Base-by-base conservation (phyloP, 176 grass and related monocot genomes). In the Carex kokanica region DNA sequence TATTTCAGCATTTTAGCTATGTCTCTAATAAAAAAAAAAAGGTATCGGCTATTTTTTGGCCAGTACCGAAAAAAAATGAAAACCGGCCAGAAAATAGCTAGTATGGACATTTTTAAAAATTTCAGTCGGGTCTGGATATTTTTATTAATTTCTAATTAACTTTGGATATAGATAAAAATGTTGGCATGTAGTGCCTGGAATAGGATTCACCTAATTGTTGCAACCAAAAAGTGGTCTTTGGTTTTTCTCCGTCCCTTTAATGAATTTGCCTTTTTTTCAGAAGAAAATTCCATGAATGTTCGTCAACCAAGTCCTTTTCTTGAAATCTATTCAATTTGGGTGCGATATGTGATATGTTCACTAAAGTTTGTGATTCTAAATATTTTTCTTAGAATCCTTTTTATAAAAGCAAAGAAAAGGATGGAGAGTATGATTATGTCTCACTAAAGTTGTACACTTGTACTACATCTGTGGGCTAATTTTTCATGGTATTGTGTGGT, bases 371-470 rank as follows among this genome's bases (percentile, higher is more conserved):
- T 68, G 62, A 31, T 52, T 52, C 2, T 52, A 25, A 45, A 20
- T 17, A 41, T 45, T 64, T 13, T 82, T 62, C 12, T 65, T 66
- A n/a, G 3, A 15, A 82, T 82, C 45, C 0, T 38, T 61, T 23
- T 45, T 16, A 53, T 4, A 74, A 52, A 74, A 53, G 59, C 14
- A 82, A 63, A 82, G 60, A 18, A 51, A 81, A 23, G 59, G 63
- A 82, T 53, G 49, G 47, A 5, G 20, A 29, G 47, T 31, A 82
- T 82, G 80, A 82, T 68, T 27, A 65, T 67, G 80, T 82, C 61
- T 54, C 59, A 52, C 21, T 82, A 67, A 82, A 51, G 80, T 67
- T 66, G 59, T n/a, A n/a, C n/a, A n/a, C n/a, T n/a, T n/a, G n/a
- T 67, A 67, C 60, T 53, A 82, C 21, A 40, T 67, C 54, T 67